phyloP scores from a whole-genome alignment of 257 asterid genomes.

The Rhazya stricta region DNA sequence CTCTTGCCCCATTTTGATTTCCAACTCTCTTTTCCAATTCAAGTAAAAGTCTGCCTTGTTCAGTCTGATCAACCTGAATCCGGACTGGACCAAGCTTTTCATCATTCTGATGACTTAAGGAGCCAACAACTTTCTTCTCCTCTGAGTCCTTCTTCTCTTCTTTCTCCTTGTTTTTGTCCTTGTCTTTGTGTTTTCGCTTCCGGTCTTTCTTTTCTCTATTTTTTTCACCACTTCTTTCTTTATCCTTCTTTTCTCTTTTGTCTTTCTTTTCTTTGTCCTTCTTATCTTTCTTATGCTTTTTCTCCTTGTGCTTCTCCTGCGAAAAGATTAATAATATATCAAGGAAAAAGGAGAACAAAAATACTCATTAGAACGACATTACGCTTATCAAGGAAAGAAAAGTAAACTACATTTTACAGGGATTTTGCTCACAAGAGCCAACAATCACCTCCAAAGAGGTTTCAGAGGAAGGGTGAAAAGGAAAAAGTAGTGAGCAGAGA shows the following conservation, averaged over 20 bases:
- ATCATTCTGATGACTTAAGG: constrained; percentile 28
- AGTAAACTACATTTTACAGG: not conserved
- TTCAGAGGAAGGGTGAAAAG: not conserved
- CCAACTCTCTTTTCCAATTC: constrained; percentile 37
- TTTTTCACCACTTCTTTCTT: constrained; percentile 41
- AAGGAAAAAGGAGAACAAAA: not conserved
- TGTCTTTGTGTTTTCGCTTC: constrained; percentile 44
- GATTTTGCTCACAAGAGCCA: not conserved
- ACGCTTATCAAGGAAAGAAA: not conserved
- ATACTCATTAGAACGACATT: not conserved
- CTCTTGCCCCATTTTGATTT: constrained; percentile 34
- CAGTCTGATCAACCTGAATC: constrained; percentile 13
- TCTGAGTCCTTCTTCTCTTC: constrained; percentile 30
- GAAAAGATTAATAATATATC: constrained; percentile 4
- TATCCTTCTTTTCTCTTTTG: constrained; percentile 39
- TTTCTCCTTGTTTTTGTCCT: constrained; percentile 37
- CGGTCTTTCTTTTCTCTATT: constrained; percentile 46
- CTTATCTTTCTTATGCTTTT: constrained; percentile 46
- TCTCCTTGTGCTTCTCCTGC: constrained; percentile 47
- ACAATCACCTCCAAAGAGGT: not conserved
- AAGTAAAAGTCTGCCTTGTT: constrained; percentile 12
- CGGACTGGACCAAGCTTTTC: constrained; percentile 25
- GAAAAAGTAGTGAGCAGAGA: not conserved
- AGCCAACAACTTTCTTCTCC: constrained; percentile 24
- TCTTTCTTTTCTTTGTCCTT: constrained; percentile 53